These are phyloP conservation scores for Tetragonia tetragonoides DNA, from an alignment of 148 eudicot genomes.

Conservation along the genomic window DNA sequence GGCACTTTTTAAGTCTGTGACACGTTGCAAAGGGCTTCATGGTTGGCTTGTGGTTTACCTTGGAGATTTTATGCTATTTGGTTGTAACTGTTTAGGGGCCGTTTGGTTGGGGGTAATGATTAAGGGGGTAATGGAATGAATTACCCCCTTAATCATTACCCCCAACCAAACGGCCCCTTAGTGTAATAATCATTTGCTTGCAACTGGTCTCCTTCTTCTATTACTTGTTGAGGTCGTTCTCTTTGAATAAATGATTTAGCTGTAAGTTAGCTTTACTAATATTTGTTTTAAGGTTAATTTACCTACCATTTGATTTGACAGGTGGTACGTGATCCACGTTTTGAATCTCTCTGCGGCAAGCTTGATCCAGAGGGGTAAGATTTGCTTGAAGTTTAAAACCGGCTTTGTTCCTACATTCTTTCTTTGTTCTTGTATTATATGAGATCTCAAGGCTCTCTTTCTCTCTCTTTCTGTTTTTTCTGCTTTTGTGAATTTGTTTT, in stretches of 20 bases:
- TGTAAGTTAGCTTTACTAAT: not conserved
- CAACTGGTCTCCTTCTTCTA: not conserved
- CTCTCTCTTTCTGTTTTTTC: not conserved
- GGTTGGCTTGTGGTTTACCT: not conserved
- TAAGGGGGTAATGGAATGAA: too few relatives aligned
- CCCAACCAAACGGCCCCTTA: too few relatives aligned
- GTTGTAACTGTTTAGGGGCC: not conserved
- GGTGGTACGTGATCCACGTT: slow-evolving; percentile 88
- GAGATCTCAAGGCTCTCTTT: not conserved
- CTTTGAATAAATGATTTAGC: not conserved
- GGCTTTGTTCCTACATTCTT: not conserved
- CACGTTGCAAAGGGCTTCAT: not conserved
- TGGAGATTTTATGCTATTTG: not conserved
- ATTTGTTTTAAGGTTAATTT: not conserved
- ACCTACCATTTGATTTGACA: slow-evolving; percentile 26
- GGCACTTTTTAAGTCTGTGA: not conserved
- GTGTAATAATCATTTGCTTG: not conserved
- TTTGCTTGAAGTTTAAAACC: not conserved
- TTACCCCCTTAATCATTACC: too few relatives aligned
- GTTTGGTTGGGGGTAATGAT: too few relatives aligned
- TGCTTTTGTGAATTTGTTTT: not conserved
- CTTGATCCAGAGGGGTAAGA: slow-evolving; percentile 73
- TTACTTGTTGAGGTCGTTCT: not conserved
- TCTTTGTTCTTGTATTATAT: not conserved
- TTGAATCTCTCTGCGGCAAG: slow-evolving; percentile 77